A percentile compares a stretch with the other conserved stretches of the same genome.
Conservation (phyloP, 345 rosid genomes). For the Cardiospermum halicacabum region DNA sequence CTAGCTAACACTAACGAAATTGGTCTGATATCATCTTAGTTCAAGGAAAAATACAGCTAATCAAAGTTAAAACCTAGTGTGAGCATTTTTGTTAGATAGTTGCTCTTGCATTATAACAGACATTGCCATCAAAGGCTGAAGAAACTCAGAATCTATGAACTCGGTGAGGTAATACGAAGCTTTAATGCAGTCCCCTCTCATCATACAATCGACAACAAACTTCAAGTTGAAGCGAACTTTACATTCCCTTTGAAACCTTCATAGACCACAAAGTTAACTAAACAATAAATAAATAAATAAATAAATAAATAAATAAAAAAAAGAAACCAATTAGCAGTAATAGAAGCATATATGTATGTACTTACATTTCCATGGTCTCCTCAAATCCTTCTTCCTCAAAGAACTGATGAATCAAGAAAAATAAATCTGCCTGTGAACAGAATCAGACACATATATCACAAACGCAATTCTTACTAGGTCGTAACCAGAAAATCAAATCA, state of each 20-base stretch:
- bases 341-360: background rate
- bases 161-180: constrained; percentile 63
- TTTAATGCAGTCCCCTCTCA: constrained; percentile 45
- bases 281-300: no score
- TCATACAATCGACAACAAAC: constrained; percentile 49
- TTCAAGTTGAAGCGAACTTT: constrained; percentile 56
- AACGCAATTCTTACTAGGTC: no score
- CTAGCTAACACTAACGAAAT: no score
- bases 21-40: no score
- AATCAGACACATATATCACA: background rate
- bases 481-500: no score
- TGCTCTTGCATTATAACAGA: constrained; percentile 53
- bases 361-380: constrained; percentile 31
- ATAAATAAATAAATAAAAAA: constrained; percentile 3
- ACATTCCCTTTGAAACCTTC: constrained; percentile 64
- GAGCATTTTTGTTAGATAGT: background rate
- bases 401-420: constrained; percentile 38
- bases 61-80: background rate
- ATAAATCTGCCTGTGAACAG: constrained; percentile 35
- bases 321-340: constrained; percentile 1
- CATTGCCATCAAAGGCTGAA: constrained; percentile 47
- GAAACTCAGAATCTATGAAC: constrained; percentile 45
- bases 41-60: no score
- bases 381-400: constrained; percentile 32
- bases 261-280: no score